Conservation (phyloP, 129 eudicot species). For the Apium graveolens region DNA sequence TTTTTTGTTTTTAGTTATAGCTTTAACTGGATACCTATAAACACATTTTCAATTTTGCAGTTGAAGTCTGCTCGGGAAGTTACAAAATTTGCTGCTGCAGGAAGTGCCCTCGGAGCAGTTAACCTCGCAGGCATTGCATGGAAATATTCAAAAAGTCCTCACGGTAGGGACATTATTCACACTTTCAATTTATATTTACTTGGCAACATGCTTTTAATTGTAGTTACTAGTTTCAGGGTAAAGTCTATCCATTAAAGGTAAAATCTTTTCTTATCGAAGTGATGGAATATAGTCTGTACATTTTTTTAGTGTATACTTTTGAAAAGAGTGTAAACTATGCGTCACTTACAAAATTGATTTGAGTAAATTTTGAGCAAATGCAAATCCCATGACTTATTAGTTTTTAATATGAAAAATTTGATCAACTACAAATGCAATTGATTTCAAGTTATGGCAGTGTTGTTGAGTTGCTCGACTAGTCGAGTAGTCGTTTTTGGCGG, state of each 20-base stretch:
- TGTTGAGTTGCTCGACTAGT: too few species aligned
- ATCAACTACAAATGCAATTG: background rate
- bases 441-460: background rate
- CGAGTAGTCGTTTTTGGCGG: too few species aligned
- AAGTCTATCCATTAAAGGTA: background rate
- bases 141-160: constrained; percentile 46
- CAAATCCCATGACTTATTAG: background rate
- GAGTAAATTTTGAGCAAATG: background rate
- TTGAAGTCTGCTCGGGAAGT: constrained; percentile 53
- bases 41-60: constrained; percentile 18
- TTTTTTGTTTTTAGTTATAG: background rate
- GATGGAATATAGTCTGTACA: background rate
- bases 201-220: background rate
- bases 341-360: background rate
- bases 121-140: constrained; percentile 36
- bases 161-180: constrained; percentile 19
- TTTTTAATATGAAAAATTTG: background rate
- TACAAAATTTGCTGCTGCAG: constrained; percentile 32
- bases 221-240: background rate
- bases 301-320: background rate
- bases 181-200: background rate
- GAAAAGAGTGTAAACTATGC: background rate
- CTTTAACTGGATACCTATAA: background rate
- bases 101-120: constrained; percentile 41
- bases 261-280: background rate